These are phyloP conservation scores for Apiotrichum laibachii DNA, from an alignment of 1,284 basidiomycete species.

Conservation along the genomic window DNA sequence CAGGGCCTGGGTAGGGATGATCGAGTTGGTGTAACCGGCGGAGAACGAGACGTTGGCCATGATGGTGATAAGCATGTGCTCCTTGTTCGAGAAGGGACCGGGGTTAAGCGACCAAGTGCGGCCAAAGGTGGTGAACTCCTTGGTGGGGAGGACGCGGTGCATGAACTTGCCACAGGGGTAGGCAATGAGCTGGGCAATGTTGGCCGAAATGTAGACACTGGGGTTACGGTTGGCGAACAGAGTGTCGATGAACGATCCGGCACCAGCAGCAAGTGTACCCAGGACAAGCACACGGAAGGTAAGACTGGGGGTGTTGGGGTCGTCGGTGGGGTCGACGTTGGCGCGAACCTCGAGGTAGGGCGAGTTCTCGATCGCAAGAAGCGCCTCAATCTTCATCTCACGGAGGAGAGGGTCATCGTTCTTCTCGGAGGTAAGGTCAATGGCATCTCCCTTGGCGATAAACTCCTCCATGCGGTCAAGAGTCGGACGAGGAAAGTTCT, in stretches of 20 bases:
- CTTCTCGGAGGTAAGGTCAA: slow-evolving; percentile 10
- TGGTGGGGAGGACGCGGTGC: slow-evolving; percentile 10
- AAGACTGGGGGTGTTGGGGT: slow-evolving; percentile 71
- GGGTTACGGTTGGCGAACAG: slow-evolving; percentile 51
- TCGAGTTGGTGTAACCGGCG: slow-evolving; percentile 40
- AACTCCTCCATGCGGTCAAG: slow-evolving; percentile 27
- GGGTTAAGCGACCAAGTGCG: slow-evolving; percentile 32
- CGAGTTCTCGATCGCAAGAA: slow-evolving; percentile 54
- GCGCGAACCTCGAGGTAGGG: slow-evolving; percentile 86
- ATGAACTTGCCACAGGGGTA: slow-evolving; percentile 35
- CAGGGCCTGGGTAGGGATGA: slow-evolving; percentile 38
- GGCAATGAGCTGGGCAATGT: slow-evolving; percentile 35
- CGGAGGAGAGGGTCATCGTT: slow-evolving; percentile 24
- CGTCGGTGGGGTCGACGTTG: slow-evolving; percentile 73
- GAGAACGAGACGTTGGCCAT: slow-evolving; percentile 43
- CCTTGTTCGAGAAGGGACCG: slow-evolving; percentile 55
- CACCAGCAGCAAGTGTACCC: slow-evolving; percentile 54
- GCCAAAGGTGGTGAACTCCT: slow-evolving; percentile 18
- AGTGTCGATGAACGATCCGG: slow-evolving; percentile 68
- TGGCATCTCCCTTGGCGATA: slow-evolving; percentile 25
- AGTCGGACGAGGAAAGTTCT: slow-evolving; percentile 29
- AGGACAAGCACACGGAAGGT: slow-evolving; percentile 78
- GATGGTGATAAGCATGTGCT: slow-evolving; percentile 30
- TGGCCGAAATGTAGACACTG: slow-evolving; percentile 28
- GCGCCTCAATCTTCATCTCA: slow-evolving; percentile 39